Evolutionary conservation across 202 grass and related monocot species (phyloP), one percentile per base, ranked within the genome.

Genomic region (Musa balbisiana): DNA sequence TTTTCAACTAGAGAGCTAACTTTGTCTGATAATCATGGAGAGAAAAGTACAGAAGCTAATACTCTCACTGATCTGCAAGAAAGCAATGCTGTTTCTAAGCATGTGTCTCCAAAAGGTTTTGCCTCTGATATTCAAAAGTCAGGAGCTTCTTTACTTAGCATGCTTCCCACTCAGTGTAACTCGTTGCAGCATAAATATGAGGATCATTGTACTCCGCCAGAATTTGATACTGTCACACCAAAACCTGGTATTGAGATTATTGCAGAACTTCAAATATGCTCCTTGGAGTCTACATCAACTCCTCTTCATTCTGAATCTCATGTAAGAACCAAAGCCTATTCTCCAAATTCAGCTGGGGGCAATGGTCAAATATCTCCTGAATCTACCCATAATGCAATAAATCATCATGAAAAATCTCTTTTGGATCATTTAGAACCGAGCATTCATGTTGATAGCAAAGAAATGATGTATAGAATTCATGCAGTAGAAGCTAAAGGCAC

Each of bases 321-420:
- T 67, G 63, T 78, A 78, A 79, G 73, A 75, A 80, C 64, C 43
- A 69, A 55, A 55, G 13, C 11, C 10, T 71, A 80, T 63, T 73
- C 69, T 84, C 15, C 67, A 64, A 63, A 84, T 59, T 64, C 71
- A 80, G 74, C 74, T 74, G 33, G 62, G 71, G 76, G 73, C 55
- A 43, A 71, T 21, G 27, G 56, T 83, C 74, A 80, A 76, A 76
- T 24, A 27, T 62, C 84, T 80, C 72, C 2, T 56, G 67, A 22
- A 74, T 70, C 54, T 20, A 62, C 54, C 80, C 23, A 16, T 55
- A 79, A 68, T 80, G 69, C 53, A 76, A 73, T 50, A 76, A 70
- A 76, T 16, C 55, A 62, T 74, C 51, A 77, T 74, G 55, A 79
- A 29, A 70, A 54, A 10, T 81, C 75, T 77, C 75, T 11, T 62